phyloP scores from a whole-genome alignment of 2,329 filamentous ascomycete species.

The Colletotrichum shisoi region DNA sequence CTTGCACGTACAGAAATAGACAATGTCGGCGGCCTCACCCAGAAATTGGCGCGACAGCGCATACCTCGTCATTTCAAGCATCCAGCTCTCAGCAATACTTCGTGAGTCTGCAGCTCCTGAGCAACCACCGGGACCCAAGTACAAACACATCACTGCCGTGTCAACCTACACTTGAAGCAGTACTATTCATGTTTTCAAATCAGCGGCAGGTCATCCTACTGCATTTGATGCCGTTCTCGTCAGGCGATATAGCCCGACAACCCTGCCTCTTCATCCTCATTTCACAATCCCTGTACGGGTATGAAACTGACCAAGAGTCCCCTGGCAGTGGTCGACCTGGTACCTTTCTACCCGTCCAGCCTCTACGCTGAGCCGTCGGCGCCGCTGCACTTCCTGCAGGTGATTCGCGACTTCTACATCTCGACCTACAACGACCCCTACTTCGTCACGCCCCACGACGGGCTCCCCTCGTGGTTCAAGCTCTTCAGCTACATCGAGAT shows the following conservation, averaged over 20 bases:
- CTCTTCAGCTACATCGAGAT: constrained; percentile 61
- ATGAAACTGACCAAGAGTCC: constrained; percentile 9
- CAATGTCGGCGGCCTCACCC: constrained; percentile 29
- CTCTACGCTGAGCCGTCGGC: constrained; percentile 54
- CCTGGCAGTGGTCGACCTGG: constrained; percentile 61
- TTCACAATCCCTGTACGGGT: not conserved
- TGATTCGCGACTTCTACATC: constrained; percentile 58
- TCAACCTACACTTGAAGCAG: not conserved
- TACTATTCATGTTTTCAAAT: not conserved
- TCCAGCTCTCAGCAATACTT: constrained; percentile 44
- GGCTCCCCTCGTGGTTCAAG: constrained; percentile 59
- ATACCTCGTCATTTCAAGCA: constrained; percentile 48
- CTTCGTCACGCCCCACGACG: constrained; percentile 51
- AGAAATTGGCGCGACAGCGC: constrained; percentile 46
- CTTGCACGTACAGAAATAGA: fast-evolving
- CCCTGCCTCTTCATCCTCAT: no score
- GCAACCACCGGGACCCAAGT: not conserved
- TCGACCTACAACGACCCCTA: constrained; percentile 62
- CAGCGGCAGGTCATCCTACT: no score
- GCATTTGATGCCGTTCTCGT: no score
- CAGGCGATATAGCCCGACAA: not conserved
- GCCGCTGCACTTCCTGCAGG: constrained; percentile 58
- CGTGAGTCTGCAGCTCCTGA: constrained; percentile 26
- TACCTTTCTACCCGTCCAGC: constrained; percentile 59
- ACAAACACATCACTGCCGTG: not conserved